Percentiles rank a stretch among this genome's conserved stretches.
phyloP scores from a whole-genome alignment of 805 yeast genomes.

The Yamadazyma kitorensis region DNA sequence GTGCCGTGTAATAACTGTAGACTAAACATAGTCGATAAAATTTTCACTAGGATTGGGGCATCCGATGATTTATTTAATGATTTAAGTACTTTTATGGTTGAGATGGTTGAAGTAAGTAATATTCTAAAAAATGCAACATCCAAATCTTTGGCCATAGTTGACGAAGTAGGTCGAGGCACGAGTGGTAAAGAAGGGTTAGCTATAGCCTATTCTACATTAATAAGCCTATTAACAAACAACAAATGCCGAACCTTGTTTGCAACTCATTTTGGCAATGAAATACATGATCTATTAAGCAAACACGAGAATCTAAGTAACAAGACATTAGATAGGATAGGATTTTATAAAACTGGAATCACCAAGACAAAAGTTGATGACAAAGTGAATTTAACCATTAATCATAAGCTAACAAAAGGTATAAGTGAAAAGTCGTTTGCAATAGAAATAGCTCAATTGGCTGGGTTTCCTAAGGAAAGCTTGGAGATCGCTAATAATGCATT shows the following conservation, averaged over 20 bases:
- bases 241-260: conserved; percentile 81
- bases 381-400: conserved; percentile 46
- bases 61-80: conserved; percentile 73
- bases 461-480: conserved; percentile 65
- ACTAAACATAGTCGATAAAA: conserved; percentile 69
- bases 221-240: conserved; percentile 51
- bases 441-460: conserved; percentile 73
- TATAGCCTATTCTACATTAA: conserved; percentile 74
- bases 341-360: conserved; percentile 30
- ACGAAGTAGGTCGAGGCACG: conserved; percentile 85
- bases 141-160: conserved; percentile 61
- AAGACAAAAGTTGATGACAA: conserved; percentile 8
- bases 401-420: conserved; percentile 62
- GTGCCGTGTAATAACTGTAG: conserved; percentile 63
- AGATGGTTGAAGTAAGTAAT: conserved; percentile 63
- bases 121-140: conserved; percentile 56
- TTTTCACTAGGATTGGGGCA: conserved; percentile 86
- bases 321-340: conserved; percentile 23
- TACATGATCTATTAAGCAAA: conserved; percentile 34
- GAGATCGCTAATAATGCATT: conserved; percentile 39
- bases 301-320: too few relatives aligned
- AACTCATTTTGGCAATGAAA: conserved; percentile 64
- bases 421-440: conserved; percentile 73
- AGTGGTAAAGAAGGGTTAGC: conserved; percentile 82
- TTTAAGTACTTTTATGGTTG: conserved; percentile 85